Evolutionary conservation across 345 rosid genomes (phyloP), one percentile per base, ranked within the genome.

Genomic region (Arabidopsis suecica): DNA sequence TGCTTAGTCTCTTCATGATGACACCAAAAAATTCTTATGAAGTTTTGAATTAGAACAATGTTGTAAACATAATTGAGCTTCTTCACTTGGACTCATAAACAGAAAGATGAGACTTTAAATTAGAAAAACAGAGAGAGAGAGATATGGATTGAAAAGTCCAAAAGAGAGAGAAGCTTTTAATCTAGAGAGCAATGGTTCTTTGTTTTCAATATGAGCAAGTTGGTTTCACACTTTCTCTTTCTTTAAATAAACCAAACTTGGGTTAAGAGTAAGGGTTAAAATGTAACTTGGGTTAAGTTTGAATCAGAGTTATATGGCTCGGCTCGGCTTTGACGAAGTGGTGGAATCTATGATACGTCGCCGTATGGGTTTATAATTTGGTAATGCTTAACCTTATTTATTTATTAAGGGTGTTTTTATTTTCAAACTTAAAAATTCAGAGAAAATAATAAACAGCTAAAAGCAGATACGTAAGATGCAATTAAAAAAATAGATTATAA

Each of bases 1-100:
- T 91, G 71, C 81, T 85, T 71, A 83, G 92, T 80, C 97, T 87
- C 88, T 94, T 94, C 98, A 91, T 93, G 82, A 40, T 93, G 81
- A 36, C 74, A 36, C 44, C 44, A 7, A 7, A 5, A 4, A 42
- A 20, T 16, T 5, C 10, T 28, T 61, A 5, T 38, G 12, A 9
- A 37, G 42, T 50, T 14, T 38, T 11, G 56, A 65, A 13, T 1
- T 64, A 60, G 66, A 58, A 56, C 74, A 69, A 66, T 78, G 72
- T 64, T 74, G 60, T 56, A 51, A 56, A 78, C 69, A 60, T 53
- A 69, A 57, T 80, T 78, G 81, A 74, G 41, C 78, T 40, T 67
- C 84, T 16, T 80, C 71, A 32, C 62, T 77, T 33, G 57, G 47
- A 82, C 84, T 80, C 86, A 85, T 80, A 71, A 60, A 41, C 67